These are phyloP conservation scores for Solanum rostratum DNA, from an alignment of 257 asterid genomes.

Conservation along the genomic window DNA sequence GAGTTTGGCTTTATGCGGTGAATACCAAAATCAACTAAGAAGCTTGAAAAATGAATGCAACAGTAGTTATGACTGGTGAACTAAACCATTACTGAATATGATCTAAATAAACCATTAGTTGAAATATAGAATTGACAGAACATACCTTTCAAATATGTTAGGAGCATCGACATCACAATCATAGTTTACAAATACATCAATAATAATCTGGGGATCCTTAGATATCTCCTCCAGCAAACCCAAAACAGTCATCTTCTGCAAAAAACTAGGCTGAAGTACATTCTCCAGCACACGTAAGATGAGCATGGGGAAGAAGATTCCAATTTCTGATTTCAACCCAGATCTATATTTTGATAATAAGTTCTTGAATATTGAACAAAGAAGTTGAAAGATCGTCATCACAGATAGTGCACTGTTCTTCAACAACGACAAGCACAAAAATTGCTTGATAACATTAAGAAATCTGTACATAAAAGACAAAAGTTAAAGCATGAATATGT, in stretches of 20 bases:
- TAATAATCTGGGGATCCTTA: conserved; percentile 68
- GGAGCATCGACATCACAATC: conserved; percentile 99
- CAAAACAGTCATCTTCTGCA: conserved; percentile 95
- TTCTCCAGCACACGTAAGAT: conserved; percentile 97
- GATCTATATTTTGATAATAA: conserved; percentile 70
- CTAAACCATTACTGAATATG: neutral
- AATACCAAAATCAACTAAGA: neutral
- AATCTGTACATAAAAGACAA: conserved; percentile 40
- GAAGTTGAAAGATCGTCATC: conserved; percentile 91
- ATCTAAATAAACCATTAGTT: neutral
- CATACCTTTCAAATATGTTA: conserved; percentile 89
- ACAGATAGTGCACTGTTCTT: conserved; percentile 96
- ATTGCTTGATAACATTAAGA: conserved; percentile 83
- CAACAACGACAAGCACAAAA: conserved; percentile 81
- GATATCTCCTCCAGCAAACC: conserved; percentile 72
- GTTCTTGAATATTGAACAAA: conserved; percentile 45
- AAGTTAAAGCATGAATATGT: conserved; percentile 4
- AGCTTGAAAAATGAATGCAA: neutral
- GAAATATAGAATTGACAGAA: neutral
- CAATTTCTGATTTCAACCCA: conserved; percentile 90
- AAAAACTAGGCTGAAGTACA: conserved; percentile 95
- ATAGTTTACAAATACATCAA: conserved; percentile 89
- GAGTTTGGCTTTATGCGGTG: neutral
- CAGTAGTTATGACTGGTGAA: neutral
- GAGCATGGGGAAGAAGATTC: conserved; percentile 92